Evolutionary conservation across 495 filamentous ascomycete genomes (phyloP), one percentile per base, ranked within the genome.

Genomic region (Penicillium parvum): DNA sequence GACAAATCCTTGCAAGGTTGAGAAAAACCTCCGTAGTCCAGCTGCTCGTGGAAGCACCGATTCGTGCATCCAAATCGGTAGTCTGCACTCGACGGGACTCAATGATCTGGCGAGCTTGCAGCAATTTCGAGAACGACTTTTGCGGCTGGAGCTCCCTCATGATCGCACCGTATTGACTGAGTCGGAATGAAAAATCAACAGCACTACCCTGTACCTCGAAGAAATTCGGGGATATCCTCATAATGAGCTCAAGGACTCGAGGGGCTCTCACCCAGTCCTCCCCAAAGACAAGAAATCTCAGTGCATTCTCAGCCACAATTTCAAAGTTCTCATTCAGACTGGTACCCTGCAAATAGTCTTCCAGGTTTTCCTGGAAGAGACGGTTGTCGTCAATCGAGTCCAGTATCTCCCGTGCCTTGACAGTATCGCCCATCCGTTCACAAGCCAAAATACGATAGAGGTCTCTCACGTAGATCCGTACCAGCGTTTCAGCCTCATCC

Each of bases 401-500:
- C 15, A 60, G 16, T 2, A 55, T 50, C 11, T 50, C 40, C 0
- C 45, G 36, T 5, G 47, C 45, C 37, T 50, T 55, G 3, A 3
- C 11, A 7, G 5, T 4, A 40, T 60, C 50, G 12, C 57, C 57
- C 12, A 60, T 50, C 2, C 42, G 27, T 22, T 43, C 33, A 35
- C 44, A 57, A 8, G 53, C 57, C 15, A 60, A 29, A 11, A 57
- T 46, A 2, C 46, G 50, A 22, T 47, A 57, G 9, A 60, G 18
- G n/a, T 53, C 43, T 43, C 40, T 43, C 8, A 28, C 33, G 27
- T 49, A 57, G 15, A 32, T 12, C 21, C 25, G 39, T 18, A 48
- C 48, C 1, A 37, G 22, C 7, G 32, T 11, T 17, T 32, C 12
- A n/a, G 37, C 16, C 12, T 43, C 40, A 11, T 30, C 16, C 4